Conservation (phyloP, 257 asterid genomes). For the Solanum virginianum region DNA sequence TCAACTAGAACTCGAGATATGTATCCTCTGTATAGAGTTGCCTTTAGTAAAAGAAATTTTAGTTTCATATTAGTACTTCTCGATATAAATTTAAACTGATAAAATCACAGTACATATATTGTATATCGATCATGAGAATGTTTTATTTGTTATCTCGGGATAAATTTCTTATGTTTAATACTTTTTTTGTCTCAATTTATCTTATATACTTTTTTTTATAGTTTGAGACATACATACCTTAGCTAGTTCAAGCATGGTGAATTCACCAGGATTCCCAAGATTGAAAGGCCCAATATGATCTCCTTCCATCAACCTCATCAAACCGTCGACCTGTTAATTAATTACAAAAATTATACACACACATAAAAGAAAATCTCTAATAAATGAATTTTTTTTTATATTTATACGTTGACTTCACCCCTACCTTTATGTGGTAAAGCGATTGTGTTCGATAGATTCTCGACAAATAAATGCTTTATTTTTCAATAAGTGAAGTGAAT, state of each 20-base stretch:
- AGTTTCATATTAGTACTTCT: neutral
- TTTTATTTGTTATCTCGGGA: neutral
- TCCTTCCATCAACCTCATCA: constrained; percentile 83
- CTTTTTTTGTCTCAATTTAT: too few species aligned
- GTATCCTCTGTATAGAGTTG: neutral
- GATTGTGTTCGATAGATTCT: neutral
- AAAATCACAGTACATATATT: fast-evolving
- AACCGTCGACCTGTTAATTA: constrained; percentile 56
- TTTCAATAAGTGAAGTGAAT: neutral
- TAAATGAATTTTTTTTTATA: neutral
- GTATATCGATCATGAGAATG: neutral
- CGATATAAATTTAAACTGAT: neutral
- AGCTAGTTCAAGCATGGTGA: constrained; percentile 90
- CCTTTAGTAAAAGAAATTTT: neutral
- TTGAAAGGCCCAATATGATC: constrained; percentile 86
- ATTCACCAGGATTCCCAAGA: constrained; percentile 86
- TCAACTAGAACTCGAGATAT: neutral
- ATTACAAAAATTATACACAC: neutral
- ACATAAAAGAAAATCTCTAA: neutral
- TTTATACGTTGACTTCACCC: too few species aligned
- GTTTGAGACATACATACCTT: constrained; percentile 23
- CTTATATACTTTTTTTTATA: too few species aligned
- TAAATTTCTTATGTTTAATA: neutral
- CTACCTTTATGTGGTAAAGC: too few species aligned
- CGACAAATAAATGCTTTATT: neutral